Conservation (phyloP, 331 rosid genomes). For the Quercus tomentella region DNA sequence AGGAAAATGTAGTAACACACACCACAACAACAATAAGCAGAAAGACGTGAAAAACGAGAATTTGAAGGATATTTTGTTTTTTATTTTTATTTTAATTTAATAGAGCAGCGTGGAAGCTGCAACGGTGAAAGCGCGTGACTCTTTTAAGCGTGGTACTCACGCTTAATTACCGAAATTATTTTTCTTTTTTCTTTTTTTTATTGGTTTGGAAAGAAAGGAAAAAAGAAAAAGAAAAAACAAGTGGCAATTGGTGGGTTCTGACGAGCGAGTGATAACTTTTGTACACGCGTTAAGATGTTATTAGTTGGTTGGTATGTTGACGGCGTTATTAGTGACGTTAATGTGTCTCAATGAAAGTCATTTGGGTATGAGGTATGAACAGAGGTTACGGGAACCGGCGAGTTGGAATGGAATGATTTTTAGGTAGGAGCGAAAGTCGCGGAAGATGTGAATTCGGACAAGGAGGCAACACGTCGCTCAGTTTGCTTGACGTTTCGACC, state of each 20-base stretch:
- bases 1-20: background rate
- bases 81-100: background rate
- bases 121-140: slow-evolving; percentile 16
- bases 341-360: background rate
- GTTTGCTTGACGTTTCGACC: too few species aligned
- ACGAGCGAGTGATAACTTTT: background rate
- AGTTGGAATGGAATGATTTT: background rate
- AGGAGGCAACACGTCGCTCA: background rate
- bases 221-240: background rate
- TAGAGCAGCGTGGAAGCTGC: background rate
- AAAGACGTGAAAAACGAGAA: background rate
- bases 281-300: background rate
- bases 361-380: too few species aligned
- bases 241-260: background rate
- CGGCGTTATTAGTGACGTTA: background rate
- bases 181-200: background rate
- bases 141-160: slow-evolving; percentile 16
- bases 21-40: background rate
- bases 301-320: background rate
- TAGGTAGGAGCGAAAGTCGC: background rate
- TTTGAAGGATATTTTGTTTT: background rate
- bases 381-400: background rate
- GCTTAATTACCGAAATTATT: background rate
- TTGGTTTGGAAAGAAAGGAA: background rate
- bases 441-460: background rate